Evolutionary conservation across 148 eudicot species (phyloP), one percentile per base, ranked within the genome.

Genomic region (Silene latifolia): DNA sequence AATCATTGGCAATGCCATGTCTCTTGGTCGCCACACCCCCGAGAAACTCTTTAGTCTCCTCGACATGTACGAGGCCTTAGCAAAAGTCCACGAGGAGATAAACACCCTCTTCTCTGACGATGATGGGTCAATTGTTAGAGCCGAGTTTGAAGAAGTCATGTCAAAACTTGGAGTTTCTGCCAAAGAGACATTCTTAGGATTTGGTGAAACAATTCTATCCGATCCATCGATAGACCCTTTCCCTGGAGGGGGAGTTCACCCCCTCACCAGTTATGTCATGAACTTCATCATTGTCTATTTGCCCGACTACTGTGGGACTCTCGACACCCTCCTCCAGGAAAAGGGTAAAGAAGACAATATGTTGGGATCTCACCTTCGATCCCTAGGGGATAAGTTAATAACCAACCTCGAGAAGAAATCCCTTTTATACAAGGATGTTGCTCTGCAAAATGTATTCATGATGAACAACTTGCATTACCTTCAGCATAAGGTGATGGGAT

Each of bases 401-500:
- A 47, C 78, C 60, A 91, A 87, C 80, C 80, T 91, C 0, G 86
- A 88, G 17, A 78, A 68, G 14, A 91, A 88, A 60, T 83, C 93
- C 42, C 80, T 67, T 64, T 69, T 93, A 53, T 93, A 89, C 83
- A 78, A 42, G 77, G 97, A 91, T 75, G 14, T 58, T 51, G 79
- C 97, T 5, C 73, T 91, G 65, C 85, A 80, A 68, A 87, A 86
- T 67, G 69, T 91, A 17, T 91, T 91, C 60, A 79, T 89, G 77
- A 89, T 89, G 97, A 91, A 91, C 83, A 91, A 91, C 79, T 72
- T 82, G 23, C 90, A 86, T 60, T 91, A 91, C 80, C 88, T 91
- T 75, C 92, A 87, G 24, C 70, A 78, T 23, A 91, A 91, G 71
- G 88, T 89, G 48, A 71, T 76, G 46, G 76, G 74, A 70, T 89